Evolutionary conservation across 2,329 filamentous ascomycete genomes (phyloP).

Genomic region (Dactylellina sp.): DNA sequence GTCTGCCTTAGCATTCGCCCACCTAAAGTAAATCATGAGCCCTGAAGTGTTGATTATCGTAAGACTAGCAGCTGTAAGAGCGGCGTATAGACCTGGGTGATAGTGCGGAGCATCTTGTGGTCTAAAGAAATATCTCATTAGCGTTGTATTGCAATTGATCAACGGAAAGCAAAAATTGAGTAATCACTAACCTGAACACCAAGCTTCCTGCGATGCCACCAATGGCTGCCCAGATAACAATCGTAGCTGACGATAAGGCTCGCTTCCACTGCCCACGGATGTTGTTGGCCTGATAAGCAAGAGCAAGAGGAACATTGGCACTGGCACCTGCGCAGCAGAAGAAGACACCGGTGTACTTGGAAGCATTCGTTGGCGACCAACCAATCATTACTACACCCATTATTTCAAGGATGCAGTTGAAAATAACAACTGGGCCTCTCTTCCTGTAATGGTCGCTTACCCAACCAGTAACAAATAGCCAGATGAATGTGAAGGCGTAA

Average conservation of each 20-base stretch:
- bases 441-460: conserved; percentile 75
- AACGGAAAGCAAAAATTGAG: not conserved
- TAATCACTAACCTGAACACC: conserved; percentile 71
- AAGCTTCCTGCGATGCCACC: conserved; percentile 81
- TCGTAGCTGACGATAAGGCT: conserved; percentile 79
- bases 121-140: no score
- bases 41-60: conserved; percentile 34
- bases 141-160: no score
- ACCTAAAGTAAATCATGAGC: conserved; percentile 38
- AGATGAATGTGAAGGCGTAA: conserved; percentile 73
- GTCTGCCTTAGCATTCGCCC: conserved; percentile 36
- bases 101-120: conserved; percentile 43
- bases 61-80: conserved; percentile 29
- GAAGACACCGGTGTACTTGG: conserved; percentile 80
- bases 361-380: conserved; percentile 70
- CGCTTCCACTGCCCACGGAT: conserved; percentile 90
- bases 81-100: conserved; percentile 38
- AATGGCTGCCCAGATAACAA: conserved; percentile 80
- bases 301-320: conserved; percentile 78
- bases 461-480: conserved; percentile 73
- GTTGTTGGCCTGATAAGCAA: conserved; percentile 88
- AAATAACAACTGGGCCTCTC: conserved; percentile 74
- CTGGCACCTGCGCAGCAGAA: conserved; percentile 79
- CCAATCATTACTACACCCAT: conserved; percentile 80
- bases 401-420: conserved; percentile 75